Evolutionary conservation across 2,329 filamentous ascomycete genomes (phyloP), one percentile per base, ranked within the genome.

Genomic region (Exserohilum turcica): DNA sequence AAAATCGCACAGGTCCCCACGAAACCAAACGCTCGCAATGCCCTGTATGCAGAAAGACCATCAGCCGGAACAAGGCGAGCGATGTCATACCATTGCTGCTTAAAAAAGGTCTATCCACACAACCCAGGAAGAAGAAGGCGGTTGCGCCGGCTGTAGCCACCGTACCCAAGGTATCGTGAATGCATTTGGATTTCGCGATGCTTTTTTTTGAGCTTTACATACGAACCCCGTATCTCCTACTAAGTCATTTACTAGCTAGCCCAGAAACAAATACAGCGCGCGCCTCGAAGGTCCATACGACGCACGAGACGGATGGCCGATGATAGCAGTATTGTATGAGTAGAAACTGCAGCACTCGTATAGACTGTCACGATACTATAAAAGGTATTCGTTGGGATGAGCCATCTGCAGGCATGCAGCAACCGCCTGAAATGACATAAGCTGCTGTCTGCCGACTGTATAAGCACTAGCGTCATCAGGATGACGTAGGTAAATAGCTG

Each of bases 1-100:
- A 85, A 60, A 79, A 80, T 57, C 79, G 78, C 35, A 66, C 74
- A 8, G 77, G 76, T 1, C 71, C 75, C 6, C 74, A 74, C 37
- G 75, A 76, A 56, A 76, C 73, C 1, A 78, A 71, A 38, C 71
- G 72, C 18, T 74, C 73, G 0, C 76, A 77, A 45, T 82, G 80
- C 58, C 80, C 80, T 6, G 76, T 80, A 7, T 79, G 78, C 58
- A 70, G 79, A 35, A 80, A 79, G 57, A 63, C 67, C 35, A 73
- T 80, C 52, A 74, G 66, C 36, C 71, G 75, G 39, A 72, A 62
- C 38, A 78, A 72, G 56, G 61, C 65, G 13, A 60, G 63, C n/a
- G 76, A 79, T 49, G 73, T 78, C 35, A 76, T 80, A 16, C 74
- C 76, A 3, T 52, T 74, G 2, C 60, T 77, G 8, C 65, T 79